Evolutionary conservation across 352 stramenopile species (phyloP), one percentile per base, ranked within the genome.

Genomic region (Globisporangium perplexum): DNA sequence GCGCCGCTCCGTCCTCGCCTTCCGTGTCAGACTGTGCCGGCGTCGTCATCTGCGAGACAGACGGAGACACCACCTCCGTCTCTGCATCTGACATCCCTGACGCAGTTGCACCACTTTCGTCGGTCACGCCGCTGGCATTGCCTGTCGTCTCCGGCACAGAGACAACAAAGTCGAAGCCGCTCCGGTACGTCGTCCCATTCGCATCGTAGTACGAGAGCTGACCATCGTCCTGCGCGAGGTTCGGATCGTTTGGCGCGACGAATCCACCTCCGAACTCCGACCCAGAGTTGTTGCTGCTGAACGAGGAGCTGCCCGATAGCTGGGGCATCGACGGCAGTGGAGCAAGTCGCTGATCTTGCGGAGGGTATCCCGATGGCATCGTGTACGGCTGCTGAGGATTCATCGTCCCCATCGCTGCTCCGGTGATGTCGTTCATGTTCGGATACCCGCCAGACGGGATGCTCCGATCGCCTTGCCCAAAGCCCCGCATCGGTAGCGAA

Each of bases 21-120:
- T 90, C 79, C 3, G 63, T 71, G 51, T 90, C 77, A n/a, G 77
- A 90, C 30, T 84, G 74, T 10, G 64, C 64, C 44, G 79, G 79
- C 41, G 77, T 90, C 11, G 73, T 90, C 55, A 79, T 55, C 60
- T 90, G 79, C 18, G 79, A 90, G 11, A 88, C 69, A 5, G 79
- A 84, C 8, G 66, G 69, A 12, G 68, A 76, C 31, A 72, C 77
- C 11, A 63, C 60, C 30, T 88, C 75, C 4, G 78, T 89, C 48
- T 89, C 75, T n/a, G 76, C 69, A 51, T 85, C 74, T 8, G 69
- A 70, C 42, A 83, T 58, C 2, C 50, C 55, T 28, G 46, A 17
- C 24, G 30, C 35, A 17, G 45, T 44, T 15, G 53, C 53, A 50
- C 18, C 42, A 30, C 17, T 56, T 4, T 55, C 47, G 17, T 39